These are phyloP conservation scores for Climacium dendroides DNA, from an alignment of 225 moss, liverwort and hornwort species.

Conservation along the genomic window DNA sequence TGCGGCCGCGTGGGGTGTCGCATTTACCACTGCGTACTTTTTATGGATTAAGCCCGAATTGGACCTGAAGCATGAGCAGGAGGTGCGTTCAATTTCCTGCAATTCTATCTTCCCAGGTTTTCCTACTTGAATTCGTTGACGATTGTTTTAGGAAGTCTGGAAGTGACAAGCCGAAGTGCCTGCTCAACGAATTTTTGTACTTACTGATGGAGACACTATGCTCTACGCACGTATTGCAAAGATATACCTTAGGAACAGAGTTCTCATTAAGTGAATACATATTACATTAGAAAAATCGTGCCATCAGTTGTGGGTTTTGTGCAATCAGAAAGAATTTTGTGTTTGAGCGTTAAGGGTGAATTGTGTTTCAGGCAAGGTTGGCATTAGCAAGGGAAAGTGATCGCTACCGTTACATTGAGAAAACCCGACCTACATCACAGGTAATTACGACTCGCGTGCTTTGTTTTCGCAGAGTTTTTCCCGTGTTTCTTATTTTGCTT, in stretches of 20 bases:
- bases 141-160: background rate
- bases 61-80: conserved; percentile 62
- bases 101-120: background rate
- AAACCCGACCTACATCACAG: conserved; percentile 60
- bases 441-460: conserved; percentile 3
- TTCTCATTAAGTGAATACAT: background rate
- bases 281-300: background rate
- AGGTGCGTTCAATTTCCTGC: conserved; percentile 29
- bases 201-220: background rate
- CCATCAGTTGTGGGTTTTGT: background rate
- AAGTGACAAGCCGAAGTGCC: background rate
- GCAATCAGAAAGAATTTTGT: background rate
- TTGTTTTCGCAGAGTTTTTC: background rate
- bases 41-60: conserved; percentile 86
- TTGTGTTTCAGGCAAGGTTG: conserved; percentile 48
- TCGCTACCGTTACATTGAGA: conserved; percentile 64
- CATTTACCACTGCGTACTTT: conserved; percentile 62
- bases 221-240: background rate
- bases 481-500: background rate
- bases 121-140: background rate
- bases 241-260: background rate
- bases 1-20: conserved; percentile 76
- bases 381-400: conserved; percentile 55
- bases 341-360: background rate
- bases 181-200: background rate